Conservation (phyloP, 2,329 filamentous ascomycete genomes). For the Fusarium kyushuense region DNA sequence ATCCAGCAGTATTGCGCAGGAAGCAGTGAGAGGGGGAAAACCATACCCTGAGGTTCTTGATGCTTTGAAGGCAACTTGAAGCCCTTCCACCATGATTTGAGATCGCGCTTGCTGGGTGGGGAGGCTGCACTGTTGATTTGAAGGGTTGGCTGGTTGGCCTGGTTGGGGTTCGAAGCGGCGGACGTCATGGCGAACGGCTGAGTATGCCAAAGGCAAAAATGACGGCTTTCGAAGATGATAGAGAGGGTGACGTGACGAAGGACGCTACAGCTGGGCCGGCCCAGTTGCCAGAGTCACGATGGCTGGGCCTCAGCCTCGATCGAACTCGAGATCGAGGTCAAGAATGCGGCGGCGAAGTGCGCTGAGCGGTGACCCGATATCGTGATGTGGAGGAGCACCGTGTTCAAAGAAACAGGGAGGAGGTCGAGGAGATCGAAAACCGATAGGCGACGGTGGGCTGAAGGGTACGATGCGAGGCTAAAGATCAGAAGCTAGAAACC, state of each 20-base stretch:
- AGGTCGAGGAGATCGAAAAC: conserved; percentile 13
- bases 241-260: conserved; percentile 30
- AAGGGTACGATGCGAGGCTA: conserved; percentile 34
- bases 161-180: conserved; percentile 51
- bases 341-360: conserved; percentile 32
- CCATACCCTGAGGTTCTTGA: conserved; percentile 67
- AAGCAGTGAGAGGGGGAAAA: conserved; percentile 9
- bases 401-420: conserved; percentile 12
- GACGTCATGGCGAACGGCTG: conserved; percentile 52
- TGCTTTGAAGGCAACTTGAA: conserved; percentile 80
- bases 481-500: conserved; percentile 36
- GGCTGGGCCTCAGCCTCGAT: conserved; percentile 40
- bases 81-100: conserved; percentile 97
- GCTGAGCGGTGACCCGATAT: conserved; percentile 31
- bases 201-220: conserved; percentile 25
- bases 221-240: conserved; percentile 19
- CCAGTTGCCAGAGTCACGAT: conserved; percentile 47
- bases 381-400: conserved; percentile 22
- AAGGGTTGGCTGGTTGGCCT: conserved; percentile 49
- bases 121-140: conserved; percentile 65
- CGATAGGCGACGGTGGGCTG: conserved; percentile 30
- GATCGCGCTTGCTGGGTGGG: conserved; percentile 85
- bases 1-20: conserved; percentile 18
- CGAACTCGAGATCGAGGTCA: conserved; percentile 27
- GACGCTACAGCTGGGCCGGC: conserved; percentile 47